Conservation (phyloP, 345 rosid genomes). For the Citrus maxima region DNA sequence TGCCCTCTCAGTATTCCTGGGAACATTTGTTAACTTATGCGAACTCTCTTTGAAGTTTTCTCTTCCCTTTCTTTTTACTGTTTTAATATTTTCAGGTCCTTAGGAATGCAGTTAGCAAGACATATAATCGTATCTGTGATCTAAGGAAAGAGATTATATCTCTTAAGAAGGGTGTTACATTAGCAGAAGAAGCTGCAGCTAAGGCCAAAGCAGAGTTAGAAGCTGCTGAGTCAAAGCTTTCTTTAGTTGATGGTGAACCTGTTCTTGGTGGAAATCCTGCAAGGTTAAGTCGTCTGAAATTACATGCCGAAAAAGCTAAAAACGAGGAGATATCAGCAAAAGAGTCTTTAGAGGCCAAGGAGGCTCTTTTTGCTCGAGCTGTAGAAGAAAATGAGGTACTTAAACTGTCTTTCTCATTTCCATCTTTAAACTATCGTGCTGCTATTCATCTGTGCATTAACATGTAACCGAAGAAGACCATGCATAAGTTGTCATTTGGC, state of each 20-base stretch:
- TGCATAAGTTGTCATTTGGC: background rate
- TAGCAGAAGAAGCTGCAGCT: slow-evolving; percentile 74
- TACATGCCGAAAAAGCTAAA: slow-evolving; percentile 59
- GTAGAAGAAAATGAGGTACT: slow-evolving; percentile 83
- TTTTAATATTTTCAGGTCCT: slow-evolving; percentile 51
- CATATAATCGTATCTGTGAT: slow-evolving; percentile 81
- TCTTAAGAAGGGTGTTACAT: slow-evolving; percentile 51
- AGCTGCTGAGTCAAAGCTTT: slow-evolving; percentile 76
- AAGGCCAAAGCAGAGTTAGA: slow-evolving; percentile 72
- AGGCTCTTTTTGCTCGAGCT: slow-evolving; percentile 86
- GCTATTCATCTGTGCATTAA: background rate
- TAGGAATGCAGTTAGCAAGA: slow-evolving; percentile 91
- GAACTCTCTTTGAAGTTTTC: background rate
- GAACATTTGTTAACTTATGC: background rate
- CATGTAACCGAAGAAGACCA: background rate
- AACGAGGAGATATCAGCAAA: slow-evolving; percentile 60
- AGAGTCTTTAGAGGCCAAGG: slow-evolving; percentile 80
- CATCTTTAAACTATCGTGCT: background rate
- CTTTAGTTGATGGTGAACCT: slow-evolving; percentile 86
- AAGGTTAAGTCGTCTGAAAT: slow-evolving; percentile 69
- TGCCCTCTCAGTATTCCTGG: background rate
- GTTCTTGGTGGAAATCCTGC: slow-evolving; percentile 87
- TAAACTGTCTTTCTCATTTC: background rate
- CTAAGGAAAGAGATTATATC: slow-evolving; percentile 81
- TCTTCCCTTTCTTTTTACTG: slow-evolving; percentile 1